Base-by-base conservation (phyloP, 768 basidiomycete species). In the Lactifluus hygrophoroides region DNA sequence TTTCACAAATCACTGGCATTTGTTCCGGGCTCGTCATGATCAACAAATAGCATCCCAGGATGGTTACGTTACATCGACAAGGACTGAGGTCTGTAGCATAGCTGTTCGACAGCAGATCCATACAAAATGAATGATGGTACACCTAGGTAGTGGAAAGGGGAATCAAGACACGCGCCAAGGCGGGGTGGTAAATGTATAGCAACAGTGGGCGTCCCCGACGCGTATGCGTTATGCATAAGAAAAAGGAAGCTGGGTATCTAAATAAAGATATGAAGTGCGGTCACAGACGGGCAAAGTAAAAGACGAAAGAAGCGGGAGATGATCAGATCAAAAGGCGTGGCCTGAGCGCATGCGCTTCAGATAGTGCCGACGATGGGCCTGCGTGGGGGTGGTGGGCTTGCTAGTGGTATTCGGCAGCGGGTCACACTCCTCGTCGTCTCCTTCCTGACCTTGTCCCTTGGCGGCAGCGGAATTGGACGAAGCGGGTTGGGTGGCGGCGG, bases 171-270 rank as follows among this genome's bases (percentile, higher is more conserved):
- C 28, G 51, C 28, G 28, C 40, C 30, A 27, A 13, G 51, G 21
- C n/a, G 21, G 17, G 27, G 38, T 40, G 28, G 27, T 17, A 52
- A 42, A 5, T 14, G n/a, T 19, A 23, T 38, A 48, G 19, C 25
- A n/a, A 9, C n/a, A 54, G 45, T 35, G 23, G 19, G 58, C 58
- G 40, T 49, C 58, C 10, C 57, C 38, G 45, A 58, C 51, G 57
- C 51, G 28, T 47, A 28, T 49, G 50, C 8, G 28, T 21, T 35
- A n/a, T 25, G 17, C 30, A 10, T 25, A 21, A 23, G 21, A n/a
- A 16, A 56, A 16, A 42, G 23, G 32, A 45, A 25, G 16, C 13
- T 23, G 37, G 27, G 13, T 35, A 13, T 37, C 37, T 2, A 34
- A 46, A n/a, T 10, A 25, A 25, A 11, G 10, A 11, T 17, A 32